Evolutionary conservation across 352 stramenopile species (phyloP).

Genomic region (Pythium aphanidermatum): DNA sequence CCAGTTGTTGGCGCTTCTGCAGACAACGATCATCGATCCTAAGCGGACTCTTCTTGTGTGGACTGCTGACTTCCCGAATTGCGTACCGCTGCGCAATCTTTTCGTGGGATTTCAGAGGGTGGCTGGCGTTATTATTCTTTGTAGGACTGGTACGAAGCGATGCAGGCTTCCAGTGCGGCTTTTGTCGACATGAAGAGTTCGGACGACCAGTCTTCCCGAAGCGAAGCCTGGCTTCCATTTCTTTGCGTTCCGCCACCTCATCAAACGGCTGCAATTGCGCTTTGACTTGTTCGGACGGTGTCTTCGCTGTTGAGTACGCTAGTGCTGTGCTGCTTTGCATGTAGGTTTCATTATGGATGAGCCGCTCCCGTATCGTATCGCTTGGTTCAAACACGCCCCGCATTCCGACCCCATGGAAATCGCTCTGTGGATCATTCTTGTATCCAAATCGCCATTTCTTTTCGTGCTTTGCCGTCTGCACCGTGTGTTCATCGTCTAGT

Average conservation of each 20-base stretch:
- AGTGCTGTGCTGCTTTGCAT: constrained; percentile 3
- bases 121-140: not conserved
- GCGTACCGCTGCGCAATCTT: constrained; percentile 26
- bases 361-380: constrained; percentile 27
- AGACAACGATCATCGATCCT: constrained; percentile 21
- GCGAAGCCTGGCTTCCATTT: constrained; percentile 9
- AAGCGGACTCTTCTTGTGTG: constrained; percentile 16
- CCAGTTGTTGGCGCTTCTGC: constrained; percentile 23
- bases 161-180: constrained; percentile 37
- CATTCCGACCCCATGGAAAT: constrained; percentile 19
- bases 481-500: constrained; percentile 10
- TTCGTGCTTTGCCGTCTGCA: constrained; percentile 12
- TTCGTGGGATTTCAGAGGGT: constrained; percentile 7
- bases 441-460: constrained; percentile 43
- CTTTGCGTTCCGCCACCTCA: constrained; percentile 12
- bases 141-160: constrained; percentile 16
- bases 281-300: not conserved
- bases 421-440: constrained; percentile 30
- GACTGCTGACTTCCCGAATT: constrained; percentile 15
- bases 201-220: constrained; percentile 2
- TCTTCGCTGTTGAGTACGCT: constrained; percentile 7
- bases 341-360: constrained; percentile 10
- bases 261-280: constrained; percentile 12
- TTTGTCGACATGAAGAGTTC: not conserved
- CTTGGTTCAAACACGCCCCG: constrained; percentile 44